These are phyloP conservation scores for Hypoxylon sp. DNA, from an alignment of 2,329 filamentous ascomycete genomes.

Conservation along the genomic window DNA sequence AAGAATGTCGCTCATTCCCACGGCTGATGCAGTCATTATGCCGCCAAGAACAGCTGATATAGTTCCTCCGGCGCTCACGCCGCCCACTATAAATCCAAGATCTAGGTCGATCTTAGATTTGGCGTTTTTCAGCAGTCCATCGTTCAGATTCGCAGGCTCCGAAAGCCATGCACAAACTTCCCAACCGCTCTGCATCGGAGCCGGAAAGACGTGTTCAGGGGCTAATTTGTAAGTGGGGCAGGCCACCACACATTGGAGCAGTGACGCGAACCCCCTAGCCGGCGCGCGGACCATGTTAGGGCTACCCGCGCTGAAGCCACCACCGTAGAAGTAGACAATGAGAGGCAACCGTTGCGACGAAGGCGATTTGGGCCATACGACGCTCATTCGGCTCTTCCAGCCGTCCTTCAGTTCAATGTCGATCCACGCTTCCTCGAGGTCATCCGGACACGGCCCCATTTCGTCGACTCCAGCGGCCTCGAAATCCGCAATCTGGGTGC, in stretches of 20 bases:
- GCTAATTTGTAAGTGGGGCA: not conserved
- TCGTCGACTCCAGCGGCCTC: not conserved
- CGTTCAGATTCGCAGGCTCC: not conserved
- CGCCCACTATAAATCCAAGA: conserved; percentile 3
- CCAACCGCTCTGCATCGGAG: conserved; percentile 1
- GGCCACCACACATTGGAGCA: conserved; percentile 1
- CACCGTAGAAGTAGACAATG: conserved; percentile 3
- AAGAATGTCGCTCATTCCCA: not conserved
- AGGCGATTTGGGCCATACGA: conserved; percentile 1
- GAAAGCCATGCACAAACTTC: conserved; percentile 9
- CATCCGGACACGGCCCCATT: not conserved
- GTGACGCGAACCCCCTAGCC: conserved; percentile 1
- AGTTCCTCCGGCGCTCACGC: not conserved
- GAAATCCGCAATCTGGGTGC: not conserved
- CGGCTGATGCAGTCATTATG: not conserved
- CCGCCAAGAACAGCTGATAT: not conserved
- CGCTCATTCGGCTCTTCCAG: not conserved
- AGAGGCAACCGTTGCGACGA: not conserved
- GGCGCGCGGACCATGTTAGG: not conserved
- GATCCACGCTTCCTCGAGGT: conserved; percentile 5
- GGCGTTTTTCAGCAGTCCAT: not conserved
- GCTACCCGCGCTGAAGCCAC: not conserved
- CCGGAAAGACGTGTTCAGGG: conserved; percentile 3
- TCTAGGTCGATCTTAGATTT: not conserved
- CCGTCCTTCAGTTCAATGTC: conserved; percentile 1